Percentiles rank a stretch among this genome's conserved stretches.
Evolutionary conservation across 2,329 filamentous ascomycete species (phyloP).

Genomic region (Colletotrichum lupini): DNA sequence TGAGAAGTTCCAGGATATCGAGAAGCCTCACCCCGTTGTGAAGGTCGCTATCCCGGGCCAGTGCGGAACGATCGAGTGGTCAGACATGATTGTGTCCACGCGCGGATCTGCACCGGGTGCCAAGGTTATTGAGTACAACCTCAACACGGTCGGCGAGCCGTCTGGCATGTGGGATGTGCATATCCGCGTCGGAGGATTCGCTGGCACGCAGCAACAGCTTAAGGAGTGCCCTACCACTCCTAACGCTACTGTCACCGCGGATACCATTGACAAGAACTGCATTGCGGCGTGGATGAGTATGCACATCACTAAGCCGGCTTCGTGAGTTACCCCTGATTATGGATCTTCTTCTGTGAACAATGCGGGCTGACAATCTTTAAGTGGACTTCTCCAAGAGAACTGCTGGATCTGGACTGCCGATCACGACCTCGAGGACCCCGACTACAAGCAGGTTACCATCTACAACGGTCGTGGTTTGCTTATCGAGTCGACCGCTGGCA

Average conservation of each 20-base stretch:
- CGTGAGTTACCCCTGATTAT: slow-evolving; percentile 17
- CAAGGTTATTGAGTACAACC: slow-evolving; percentile 78
- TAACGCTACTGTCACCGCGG: slow-evolving; percentile 24
- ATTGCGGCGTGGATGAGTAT: slow-evolving; percentile 56
- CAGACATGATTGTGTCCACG: slow-evolving; percentile 78
- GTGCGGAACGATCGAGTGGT: slow-evolving; percentile 74
- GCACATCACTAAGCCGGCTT: slow-evolving; percentile 52
- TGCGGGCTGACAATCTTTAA: slow-evolving; percentile 29
- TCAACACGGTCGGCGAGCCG: slow-evolving; percentile 60
- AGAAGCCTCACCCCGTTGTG: slow-evolving; percentile 71
- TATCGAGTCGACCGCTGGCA: slow-evolving; percentile 54
- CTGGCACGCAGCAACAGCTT: slow-evolving; percentile 75
- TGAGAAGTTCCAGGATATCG: slow-evolving; percentile 64
- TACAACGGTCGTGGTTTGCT: slow-evolving; percentile 64
- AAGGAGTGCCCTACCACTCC: slow-evolving; percentile 67
- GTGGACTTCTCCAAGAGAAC: slow-evolving; percentile 52
- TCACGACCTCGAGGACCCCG: slow-evolving; percentile 64
- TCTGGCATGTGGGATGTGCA: slow-evolving; percentile 81
- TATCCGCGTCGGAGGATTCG: slow-evolving; percentile 78
- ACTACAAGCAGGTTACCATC: slow-evolving; percentile 60
- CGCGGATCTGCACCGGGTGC: slow-evolving; percentile 75
- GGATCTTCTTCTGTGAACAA: not conserved
- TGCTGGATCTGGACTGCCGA: slow-evolving; percentile 62
- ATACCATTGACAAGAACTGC: slow-evolving; percentile 44
- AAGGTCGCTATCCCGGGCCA: slow-evolving; percentile 74